phyloP scores from a whole-genome alignment of 768 basidiomycete genomes.

The Termitomyces titanicus region DNA sequence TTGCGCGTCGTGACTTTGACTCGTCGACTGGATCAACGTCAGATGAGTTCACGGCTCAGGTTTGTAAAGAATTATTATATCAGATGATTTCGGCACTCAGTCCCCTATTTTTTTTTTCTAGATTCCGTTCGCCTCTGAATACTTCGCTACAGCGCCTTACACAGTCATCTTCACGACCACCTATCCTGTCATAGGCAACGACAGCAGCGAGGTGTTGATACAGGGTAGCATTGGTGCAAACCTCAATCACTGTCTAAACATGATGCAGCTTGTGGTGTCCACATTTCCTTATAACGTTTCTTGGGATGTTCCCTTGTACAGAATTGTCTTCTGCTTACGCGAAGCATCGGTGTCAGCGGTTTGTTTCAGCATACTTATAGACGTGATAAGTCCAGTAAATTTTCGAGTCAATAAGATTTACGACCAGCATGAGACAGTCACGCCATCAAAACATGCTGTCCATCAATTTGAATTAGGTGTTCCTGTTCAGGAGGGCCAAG shows the following conservation, averaged over 20 bases:
- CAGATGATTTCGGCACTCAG: background rate
- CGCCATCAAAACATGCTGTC: background rate
- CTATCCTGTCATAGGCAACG: conserved; percentile 3
- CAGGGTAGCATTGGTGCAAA: conserved; percentile 3
- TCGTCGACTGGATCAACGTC: background rate
- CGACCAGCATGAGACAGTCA: background rate
- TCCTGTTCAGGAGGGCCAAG: background rate
- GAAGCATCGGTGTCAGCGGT: too few relatives aligned
- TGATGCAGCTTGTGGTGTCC: background rate
- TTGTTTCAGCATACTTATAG: too few relatives aligned
- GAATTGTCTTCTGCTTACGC: too few relatives aligned
- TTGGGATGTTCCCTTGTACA: too few relatives aligned
- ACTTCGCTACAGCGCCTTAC: conserved; percentile 4
- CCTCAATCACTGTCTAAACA: background rate
- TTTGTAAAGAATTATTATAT: background rate
- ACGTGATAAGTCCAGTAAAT: too few relatives aligned
- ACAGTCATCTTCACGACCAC: background rate
- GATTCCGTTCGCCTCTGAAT: conserved; percentile 3
- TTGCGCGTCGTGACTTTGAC: conserved; percentile 8
- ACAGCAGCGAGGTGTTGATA: conserved; percentile 8
- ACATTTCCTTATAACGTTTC: background rate
- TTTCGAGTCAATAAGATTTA: too few relatives aligned
- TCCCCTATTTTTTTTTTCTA: background rate
- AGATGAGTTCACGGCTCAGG: conserved; percentile 8
- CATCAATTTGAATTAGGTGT: background rate